phyloP scores from a whole-genome alignment of 2,329 filamentous ascomycete genomes.

The Rasamsonia emersonii region DNA sequence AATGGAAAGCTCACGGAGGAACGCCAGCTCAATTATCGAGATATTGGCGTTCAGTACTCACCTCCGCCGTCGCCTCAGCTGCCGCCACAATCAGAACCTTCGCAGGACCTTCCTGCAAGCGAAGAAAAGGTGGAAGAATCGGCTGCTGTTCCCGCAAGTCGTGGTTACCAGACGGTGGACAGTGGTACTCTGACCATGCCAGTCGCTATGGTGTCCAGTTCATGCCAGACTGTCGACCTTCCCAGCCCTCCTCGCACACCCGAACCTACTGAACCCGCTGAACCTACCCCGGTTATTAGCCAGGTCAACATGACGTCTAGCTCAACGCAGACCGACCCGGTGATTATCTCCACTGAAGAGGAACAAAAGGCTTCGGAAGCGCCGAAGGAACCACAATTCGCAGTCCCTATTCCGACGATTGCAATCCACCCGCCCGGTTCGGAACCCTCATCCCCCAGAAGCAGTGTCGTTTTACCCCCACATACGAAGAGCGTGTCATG shows the following conservation, averaged over 20 bases:
- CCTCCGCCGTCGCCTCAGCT: constrained; percentile 63
- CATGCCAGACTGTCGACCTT: constrained; percentile 35
- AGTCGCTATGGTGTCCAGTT: constrained; percentile 32
- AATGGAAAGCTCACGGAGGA: constrained; percentile 42
- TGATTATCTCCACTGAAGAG: constrained; percentile 9
- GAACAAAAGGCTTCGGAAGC: constrained; percentile 10
- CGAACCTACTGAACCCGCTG: constrained; percentile 16
- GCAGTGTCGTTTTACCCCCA: constrained; percentile 68
- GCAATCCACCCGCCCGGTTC: constrained; percentile 83
- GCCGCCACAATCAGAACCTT: no score
- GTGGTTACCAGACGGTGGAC: constrained; percentile 16
- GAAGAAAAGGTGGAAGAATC: constrained; percentile 1
- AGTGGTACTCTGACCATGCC: constrained; percentile 22
- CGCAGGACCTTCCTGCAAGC: no score
- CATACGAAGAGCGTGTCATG: constrained; percentile 72
- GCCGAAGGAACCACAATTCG: constrained; percentile 9
- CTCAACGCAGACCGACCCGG: constrained; percentile 27
- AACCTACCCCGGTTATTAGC: constrained; percentile 8
- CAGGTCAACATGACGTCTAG: constrained; percentile 8
- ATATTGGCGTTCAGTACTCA: constrained; percentile 74
- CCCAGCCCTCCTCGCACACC: constrained; percentile 29
- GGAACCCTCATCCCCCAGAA: constrained; percentile 67
- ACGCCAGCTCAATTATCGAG: constrained; percentile 52
- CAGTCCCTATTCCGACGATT: constrained; percentile 67
- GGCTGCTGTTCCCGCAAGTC: neutral